A percentile compares a stretch with the other conserved stretches of the same genome.
Conservation (phyloP, 2,329 filamentous ascomycete species). For the Colletotrichum caudatum region DNA sequence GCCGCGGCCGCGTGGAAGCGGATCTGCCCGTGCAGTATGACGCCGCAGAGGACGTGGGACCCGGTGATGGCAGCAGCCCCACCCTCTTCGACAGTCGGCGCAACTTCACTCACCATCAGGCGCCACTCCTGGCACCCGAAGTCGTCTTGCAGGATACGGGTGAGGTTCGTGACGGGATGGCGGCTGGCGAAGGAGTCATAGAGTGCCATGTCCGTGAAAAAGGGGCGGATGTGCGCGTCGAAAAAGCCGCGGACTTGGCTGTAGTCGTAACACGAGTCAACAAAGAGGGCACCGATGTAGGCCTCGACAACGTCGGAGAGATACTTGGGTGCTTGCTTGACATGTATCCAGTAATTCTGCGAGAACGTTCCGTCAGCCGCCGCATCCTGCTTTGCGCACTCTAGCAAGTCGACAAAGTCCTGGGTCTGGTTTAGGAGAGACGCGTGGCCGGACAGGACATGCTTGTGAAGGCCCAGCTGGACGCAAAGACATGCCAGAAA, state of each 20-base stretch:
- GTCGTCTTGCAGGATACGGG: constrained; percentile 70
- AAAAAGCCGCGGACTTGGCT: constrained; percentile 82
- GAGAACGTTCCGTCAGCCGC: constrained; percentile 54
- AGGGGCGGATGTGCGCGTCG: constrained; percentile 76
- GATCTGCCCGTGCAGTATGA: constrained; percentile 80
- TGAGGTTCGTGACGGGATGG: constrained; percentile 83
- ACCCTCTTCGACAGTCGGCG: constrained; percentile 56
- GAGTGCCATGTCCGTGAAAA: constrained; percentile 86
- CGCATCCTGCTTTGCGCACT: constrained; percentile 59
- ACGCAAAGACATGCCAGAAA: constrained; percentile 89
- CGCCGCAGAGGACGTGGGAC: constrained; percentile 74
- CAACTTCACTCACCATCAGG: constrained; percentile 64
- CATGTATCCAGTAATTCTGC: constrained; percentile 77
- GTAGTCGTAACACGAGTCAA: constrained; percentile 88
- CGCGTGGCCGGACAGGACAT: constrained; percentile 70
- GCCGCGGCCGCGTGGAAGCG: constrained; percentile 71
- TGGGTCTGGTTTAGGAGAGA: constrained; percentile 59
- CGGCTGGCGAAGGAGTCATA: constrained; percentile 90
- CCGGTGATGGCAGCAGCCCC: constrained; percentile 51
- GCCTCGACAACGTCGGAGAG: constrained; percentile 91
- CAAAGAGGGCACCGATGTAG: constrained; percentile 89
- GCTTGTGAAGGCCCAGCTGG: constrained; percentile 79
- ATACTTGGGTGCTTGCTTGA: constrained; percentile 75
- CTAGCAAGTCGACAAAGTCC: constrained; percentile 69
- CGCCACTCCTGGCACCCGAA: constrained; percentile 74